Evolutionary conservation across 2,329 filamentous ascomycete species (phyloP).

Genomic region (Alternaria atra): DNA sequence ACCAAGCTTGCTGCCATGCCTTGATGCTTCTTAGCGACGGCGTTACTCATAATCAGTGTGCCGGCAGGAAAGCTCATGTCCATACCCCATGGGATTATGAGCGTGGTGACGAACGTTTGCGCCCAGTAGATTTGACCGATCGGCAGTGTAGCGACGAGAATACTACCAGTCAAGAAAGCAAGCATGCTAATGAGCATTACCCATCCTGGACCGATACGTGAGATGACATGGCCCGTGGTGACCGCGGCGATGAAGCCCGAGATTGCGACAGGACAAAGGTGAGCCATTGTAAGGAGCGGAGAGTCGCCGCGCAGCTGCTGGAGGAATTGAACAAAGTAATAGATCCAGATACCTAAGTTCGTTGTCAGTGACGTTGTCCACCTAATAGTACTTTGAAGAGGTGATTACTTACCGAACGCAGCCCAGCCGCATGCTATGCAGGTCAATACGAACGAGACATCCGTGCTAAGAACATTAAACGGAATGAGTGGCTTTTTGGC

Average conservation of each 20-base stretch:
- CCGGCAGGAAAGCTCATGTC: constrained; percentile 56
- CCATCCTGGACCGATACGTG: constrained; percentile 36
- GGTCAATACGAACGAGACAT: constrained; percentile 65
- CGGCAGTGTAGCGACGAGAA: constrained; percentile 53
- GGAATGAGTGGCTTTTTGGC: constrained; percentile 66
- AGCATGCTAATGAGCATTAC: constrained; percentile 47
- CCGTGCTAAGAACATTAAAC: constrained; percentile 59
- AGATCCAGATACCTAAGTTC: constrained; percentile 37
- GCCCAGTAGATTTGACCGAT: constrained; percentile 56
- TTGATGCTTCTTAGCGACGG: constrained; percentile 52
- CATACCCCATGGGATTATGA: constrained; percentile 52
- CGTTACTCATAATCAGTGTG: constrained; percentile 52
- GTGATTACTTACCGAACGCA: constrained; percentile 38
- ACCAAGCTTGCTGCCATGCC: constrained; percentile 53
- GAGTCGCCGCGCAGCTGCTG: constrained; percentile 33
- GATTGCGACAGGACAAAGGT: constrained; percentile 35
- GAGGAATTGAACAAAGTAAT: constrained; percentile 46
- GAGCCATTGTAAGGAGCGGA: constrained; percentile 40
- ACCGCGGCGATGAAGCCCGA: constrained; percentile 46
- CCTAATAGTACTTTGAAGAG: background rate
- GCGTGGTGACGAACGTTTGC: constrained; percentile 44
- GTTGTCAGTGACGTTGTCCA: background rate
- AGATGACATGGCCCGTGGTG: constrained; percentile 42
- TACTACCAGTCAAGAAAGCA: constrained; percentile 46
- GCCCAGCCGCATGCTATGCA: constrained; percentile 59